Evolutionary conservation across 306 rosid species (phyloP), one percentile per base, ranked within the genome.

Genomic region (Ceratonia siliqua): DNA sequence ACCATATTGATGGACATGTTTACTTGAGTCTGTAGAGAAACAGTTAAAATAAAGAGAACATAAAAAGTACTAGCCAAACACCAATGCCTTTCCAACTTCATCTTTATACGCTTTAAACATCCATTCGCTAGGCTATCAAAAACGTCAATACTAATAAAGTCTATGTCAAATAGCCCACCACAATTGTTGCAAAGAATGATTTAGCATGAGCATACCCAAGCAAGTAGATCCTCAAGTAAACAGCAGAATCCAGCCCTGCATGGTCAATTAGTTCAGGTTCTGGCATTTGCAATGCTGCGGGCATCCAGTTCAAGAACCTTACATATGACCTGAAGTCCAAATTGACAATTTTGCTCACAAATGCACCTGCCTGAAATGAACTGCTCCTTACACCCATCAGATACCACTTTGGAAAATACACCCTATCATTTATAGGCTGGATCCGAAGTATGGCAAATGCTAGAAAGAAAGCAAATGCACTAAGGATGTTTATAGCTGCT

Each of bases 391-490:
- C 82, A 59, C 97, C 97, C 85, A 86, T 92, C 68, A 94, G 70
- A 72, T 94, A 94, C 98, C 98, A 94, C 85, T 94, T 94, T 41
- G 98, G 98, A 83, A 94, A 94, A 82, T 94, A 94, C 68, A 94
- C 97, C 82, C 98, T 87, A 68, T 94, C 98, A 7, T 94, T 94
- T 82, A 94, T 67, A 15, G 98, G 98, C 70, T 94, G 97, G 70
- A 94, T 89, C 64, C 98, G 91, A 74, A 91, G 92, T 25, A 91
- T 33, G 57, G 98, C 95, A 73, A 94, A 94, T 68, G 89, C 89
- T 25, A 91, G 11, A 15, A 94, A 94, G 86, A 94, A 94, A 2
- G 82, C 83, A 64, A 88, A 67, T 24, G 97, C 96, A 66, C 82
- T 90, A 30, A 94, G 95, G 58, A 94, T 86, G 78, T 94, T 94